A percentile compares a stretch with the other conserved stretches of the same genome.
These are phyloP conservation scores for Globisporangium nagaii DNA, from an alignment of 352 stramenopile species.

Conservation along the genomic window DNA sequence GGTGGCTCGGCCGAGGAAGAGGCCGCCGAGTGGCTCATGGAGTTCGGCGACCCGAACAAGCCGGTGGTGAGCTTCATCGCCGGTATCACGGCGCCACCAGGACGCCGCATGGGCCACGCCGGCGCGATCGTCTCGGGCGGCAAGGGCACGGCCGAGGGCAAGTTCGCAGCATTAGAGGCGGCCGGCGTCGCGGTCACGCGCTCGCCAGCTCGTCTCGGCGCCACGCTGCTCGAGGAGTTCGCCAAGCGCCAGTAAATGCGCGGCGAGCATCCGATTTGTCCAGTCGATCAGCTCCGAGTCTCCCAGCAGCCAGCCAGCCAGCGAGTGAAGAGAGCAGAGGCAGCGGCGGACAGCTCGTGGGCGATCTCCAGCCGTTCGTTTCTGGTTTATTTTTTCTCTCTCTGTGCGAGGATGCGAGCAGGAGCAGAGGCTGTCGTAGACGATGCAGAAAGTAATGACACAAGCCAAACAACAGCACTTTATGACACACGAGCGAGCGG, in stretches of 20 bases:
- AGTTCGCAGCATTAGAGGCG: conserved; percentile 95
- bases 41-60: conserved; percentile 97
- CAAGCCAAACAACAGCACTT: not conserved
- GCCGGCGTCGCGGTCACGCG: conserved; percentile 95
- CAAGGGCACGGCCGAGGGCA: conserved; percentile 96
- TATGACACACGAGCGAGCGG: not conserved
- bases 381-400: too few relatives aligned
- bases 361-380: too few relatives aligned
- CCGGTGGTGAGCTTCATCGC: conserved; percentile 99
- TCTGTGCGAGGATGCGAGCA: too few relatives aligned
- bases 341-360: too few relatives aligned
- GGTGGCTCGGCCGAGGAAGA: conserved; percentile 98
- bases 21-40: conserved; percentile 97
- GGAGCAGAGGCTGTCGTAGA: too few relatives aligned
- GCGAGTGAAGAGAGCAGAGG: too few relatives aligned
- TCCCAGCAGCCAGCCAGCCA: too few relatives aligned
- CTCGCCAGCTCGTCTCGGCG: conserved; percentile 95
- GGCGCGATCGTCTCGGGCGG: conserved; percentile 98
- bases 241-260: conserved; percentile 61
- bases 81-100: conserved; percentile 96
- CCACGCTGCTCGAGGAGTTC: conserved; percentile 96
- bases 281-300: too few relatives aligned
- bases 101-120: conserved; percentile 98
- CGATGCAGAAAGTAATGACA: too few relatives aligned
- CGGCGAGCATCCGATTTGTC: too few relatives aligned